Conservation (phyloP, 2,329 filamentous ascomycete species). For the Curvularia verruculosa region DNA sequence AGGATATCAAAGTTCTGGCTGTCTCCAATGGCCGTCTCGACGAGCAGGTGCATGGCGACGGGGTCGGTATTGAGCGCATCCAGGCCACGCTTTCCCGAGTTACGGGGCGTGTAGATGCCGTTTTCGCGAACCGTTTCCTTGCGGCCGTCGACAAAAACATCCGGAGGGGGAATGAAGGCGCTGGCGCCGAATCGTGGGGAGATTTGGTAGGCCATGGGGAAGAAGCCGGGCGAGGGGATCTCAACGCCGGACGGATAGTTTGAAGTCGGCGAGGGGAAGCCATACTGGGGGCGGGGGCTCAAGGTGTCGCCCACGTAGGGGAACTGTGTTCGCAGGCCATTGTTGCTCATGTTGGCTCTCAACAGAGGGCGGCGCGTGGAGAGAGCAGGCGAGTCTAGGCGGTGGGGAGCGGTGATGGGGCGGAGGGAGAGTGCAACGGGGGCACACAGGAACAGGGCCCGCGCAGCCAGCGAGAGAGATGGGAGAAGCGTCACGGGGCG, state of each 20-base stretch:
- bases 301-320: conserved; percentile 40
- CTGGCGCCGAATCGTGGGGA: conserved; percentile 46
- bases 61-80: conserved; percentile 56
- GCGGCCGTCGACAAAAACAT: conserved; percentile 45
- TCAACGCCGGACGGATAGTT: conserved; percentile 47
- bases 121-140: conserved; percentile 36
- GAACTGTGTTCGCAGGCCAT: conserved; percentile 46
- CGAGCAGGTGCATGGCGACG: conserved; percentile 86
- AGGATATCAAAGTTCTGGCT: conserved; percentile 84
- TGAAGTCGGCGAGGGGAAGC: conserved; percentile 48
- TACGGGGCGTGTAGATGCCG: conserved; percentile 38
- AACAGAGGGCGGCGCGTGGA: conserved; percentile 12
- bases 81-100: conserved; percentile 37
- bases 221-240: conserved; percentile 43
- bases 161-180: conserved; percentile 47
- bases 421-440: conserved; percentile 30
- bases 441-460: conserved; percentile 31
- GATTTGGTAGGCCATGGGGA: conserved; percentile 46
- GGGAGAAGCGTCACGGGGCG: conserved; percentile 36
- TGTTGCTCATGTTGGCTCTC: conserved; percentile 36
- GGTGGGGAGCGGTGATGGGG: conserved; percentile 30
- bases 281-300: conserved; percentile 42
- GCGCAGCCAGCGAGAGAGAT: conserved; percentile 32
- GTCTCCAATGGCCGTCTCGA: conserved; percentile 90
- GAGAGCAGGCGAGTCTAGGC: conserved; percentile 15